Conservation (phyloP, 352 stramenopile genomes). For the Hyaloperonospora arabidopsidis region DNA sequence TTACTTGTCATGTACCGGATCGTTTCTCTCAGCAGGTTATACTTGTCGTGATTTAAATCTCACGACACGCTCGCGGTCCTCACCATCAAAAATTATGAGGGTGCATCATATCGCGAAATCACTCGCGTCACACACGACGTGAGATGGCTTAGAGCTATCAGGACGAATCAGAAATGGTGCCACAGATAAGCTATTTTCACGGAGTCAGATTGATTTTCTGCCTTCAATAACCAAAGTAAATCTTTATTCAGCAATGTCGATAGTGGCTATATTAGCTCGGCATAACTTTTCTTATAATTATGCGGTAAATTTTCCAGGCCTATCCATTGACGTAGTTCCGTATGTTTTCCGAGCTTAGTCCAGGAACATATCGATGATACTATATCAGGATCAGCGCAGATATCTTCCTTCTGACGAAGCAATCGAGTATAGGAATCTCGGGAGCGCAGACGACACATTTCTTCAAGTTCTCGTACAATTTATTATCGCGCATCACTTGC, state of each 20-base stretch:
- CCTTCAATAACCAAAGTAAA: background rate
- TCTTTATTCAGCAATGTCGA: conserved; percentile 14
- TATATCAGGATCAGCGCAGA: conserved; percentile 13
- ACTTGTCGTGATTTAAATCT: background rate
- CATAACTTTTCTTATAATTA: conserved; percentile 17
- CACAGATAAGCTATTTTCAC: no score
- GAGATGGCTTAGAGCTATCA: conserved; percentile 9
- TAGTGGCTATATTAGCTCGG: conserved; percentile 1
- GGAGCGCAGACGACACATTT: no score
- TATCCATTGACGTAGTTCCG: conserved; percentile 10
- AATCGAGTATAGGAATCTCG: no score
- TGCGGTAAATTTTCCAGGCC: conserved; percentile 21
- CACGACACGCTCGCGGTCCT: background rate
- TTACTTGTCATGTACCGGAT: background rate
- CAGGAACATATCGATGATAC: conserved; percentile 9
- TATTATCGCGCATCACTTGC: no score
- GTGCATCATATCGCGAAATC: conserved; percentile 15
- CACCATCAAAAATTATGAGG: background rate
- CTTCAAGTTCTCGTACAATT: no score
- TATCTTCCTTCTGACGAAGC: conserved; percentile 4
- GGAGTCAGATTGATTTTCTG: conserved; percentile 4
- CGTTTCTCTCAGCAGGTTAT: background rate
- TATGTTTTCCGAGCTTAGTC: conserved; percentile 2
- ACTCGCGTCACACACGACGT: conserved; percentile 16
- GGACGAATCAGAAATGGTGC: background rate